Base-by-base conservation (phyloP, 2,329 filamentous ascomycete genomes). In the Leptographium galeiforme region DNA sequence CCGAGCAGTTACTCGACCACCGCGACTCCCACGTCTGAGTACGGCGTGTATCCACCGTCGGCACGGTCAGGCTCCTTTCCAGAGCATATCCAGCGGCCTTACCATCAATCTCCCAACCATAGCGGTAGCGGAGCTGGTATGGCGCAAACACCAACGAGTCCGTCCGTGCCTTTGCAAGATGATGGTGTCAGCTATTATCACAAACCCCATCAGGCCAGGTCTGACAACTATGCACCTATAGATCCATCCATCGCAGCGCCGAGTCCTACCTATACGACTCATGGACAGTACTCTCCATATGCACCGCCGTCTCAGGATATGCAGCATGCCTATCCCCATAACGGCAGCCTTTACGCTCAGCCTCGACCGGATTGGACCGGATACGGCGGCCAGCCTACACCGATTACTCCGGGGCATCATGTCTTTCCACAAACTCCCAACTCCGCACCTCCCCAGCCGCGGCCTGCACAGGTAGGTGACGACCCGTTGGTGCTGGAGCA, bases 151-250 rank as follows among this genome's bases (percentile, higher is more conserved):
- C 73, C 89, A 85, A 88, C 88, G 85, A 95, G 90, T 95, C 87
- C 88, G 89, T 95, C 88, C 74, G 80, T 88, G 78, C 79, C 85
- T 82, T 76, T 87, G 76, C 79, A 83, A 79, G 86, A 89, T 88
- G 86, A 89, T 87, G 85, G 71, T 67, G 76, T 78, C 74, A 84
- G 77, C 79, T 82, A 86, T 84, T 34, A 51, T 18, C 84, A 84
- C 75, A 78, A 59, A 47, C 59, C 80, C 74, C 76, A 79, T 70
- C 77, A 81, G 78, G 79, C 84, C 74, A 90, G 89, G 73, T 94
- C 90, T 95, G 87, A 95, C 89, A 81, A 79, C 81, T 85, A 89
- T 83, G 82, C 94, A 77, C 89, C 89, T 85, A 90, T 95, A 96
- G 91, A 96, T 94, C 89, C 90, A 66, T 94, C 89, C 70, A 95